These are phyloP conservation scores for Dimargaris verticillata DNA, from an alignment of 192 early-diverging fungal species.

Conservation along the genomic window DNA sequence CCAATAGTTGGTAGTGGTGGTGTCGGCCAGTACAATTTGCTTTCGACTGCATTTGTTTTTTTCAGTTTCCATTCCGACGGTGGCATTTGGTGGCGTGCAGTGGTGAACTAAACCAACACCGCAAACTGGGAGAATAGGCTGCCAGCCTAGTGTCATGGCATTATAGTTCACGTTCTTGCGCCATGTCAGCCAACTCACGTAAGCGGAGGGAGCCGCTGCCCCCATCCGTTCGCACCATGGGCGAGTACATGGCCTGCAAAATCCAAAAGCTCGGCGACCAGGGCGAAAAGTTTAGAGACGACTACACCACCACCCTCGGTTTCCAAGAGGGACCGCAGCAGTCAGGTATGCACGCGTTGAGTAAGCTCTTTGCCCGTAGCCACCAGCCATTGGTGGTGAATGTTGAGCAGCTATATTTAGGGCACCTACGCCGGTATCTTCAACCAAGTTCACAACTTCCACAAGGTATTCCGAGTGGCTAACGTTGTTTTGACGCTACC, in stretches of 20 bases:
- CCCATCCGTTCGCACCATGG: conserved; percentile 13
- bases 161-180: too few relatives aligned
- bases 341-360: neutral
- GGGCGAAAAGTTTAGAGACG: conserved; percentile 20
- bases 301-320: neutral
- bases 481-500: too few relatives aligned
- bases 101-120: too few relatives aligned
- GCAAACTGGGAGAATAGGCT: too few relatives aligned
- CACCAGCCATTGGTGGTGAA: conserved; percentile 8
- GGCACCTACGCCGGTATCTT: neutral
- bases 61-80: too few relatives aligned
- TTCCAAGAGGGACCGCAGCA: conserved; percentile 9
- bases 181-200: too few relatives aligned
- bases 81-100: too few relatives aligned
- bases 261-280: conserved; percentile 30
- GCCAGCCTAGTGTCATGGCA: too few relatives aligned
- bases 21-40: too few relatives aligned
- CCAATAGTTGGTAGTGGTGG: too few relatives aligned
- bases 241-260: conserved; percentile 31
- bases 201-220: too few relatives aligned
- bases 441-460: neutral
- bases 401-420: conserved; percentile 11
- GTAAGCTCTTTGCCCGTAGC: neutral
- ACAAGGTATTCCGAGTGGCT: neutral
- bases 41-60: too few relatives aligned